Base-by-base conservation (phyloP, 192 early-diverging fungal species). In the Coemansia sp. region DNA sequence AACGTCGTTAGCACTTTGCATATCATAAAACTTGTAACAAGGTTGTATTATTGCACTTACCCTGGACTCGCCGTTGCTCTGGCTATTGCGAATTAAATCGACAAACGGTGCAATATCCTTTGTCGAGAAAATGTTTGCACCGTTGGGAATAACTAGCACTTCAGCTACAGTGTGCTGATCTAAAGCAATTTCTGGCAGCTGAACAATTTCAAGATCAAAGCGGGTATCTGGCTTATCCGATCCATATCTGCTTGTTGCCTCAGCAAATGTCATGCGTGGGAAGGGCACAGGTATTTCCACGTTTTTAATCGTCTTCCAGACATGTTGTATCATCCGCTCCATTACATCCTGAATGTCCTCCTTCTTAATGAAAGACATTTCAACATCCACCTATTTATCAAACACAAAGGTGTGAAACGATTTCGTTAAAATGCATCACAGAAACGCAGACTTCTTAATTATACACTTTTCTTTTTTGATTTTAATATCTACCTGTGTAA, bases 221-320 rank as follows among this genome's bases (percentile, higher is more conserved):
- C 94, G 73, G 1, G 85, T 85, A 67, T 96, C 92, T 0, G 94
- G 94, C 61, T 96, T 96, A 61, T 96, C 94, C 0, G 91, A 92
- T 1, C 94, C 94, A 74, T 87, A 96, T 71, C 77, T 61, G 40
- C 76, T 66, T 77, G 94, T 96, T 24, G 92, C 92, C 13, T 92
- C 83, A 4, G 85, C 57, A 69, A 93, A 96, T 6, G 91, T 85
- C 77, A 96, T 84, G 38, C 80, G 75, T 27, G 81, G 82, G 61
- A 96, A 92, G 0, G 81, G 58, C n/a, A 67, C 66, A 39, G 52
- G 42, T 5, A 90, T 64, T 5, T 90, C 77, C 2, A 86, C 55
- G 12, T 68, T 66, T 33, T 84, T 68, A 21, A 81, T 59, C 3
- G 73, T 66, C 24, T 71, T 70, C 89, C 89, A 93, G 15, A 93